Evolutionary conservation across 148 eudicot genomes (phyloP), one percentile per base, ranked within the genome.

Genomic region (Euryodendron excelsum): DNA sequence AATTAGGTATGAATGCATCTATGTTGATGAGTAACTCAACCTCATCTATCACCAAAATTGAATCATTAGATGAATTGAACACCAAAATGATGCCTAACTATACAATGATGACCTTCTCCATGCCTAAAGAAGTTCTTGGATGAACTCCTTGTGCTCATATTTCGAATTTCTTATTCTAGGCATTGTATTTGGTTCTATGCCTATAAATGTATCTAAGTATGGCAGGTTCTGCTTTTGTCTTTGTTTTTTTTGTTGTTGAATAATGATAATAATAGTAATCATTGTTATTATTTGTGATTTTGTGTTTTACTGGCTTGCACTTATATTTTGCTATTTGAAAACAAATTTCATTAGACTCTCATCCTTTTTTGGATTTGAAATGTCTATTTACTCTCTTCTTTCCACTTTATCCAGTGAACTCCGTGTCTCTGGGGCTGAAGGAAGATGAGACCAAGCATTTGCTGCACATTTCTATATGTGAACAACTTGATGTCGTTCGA

Each of bases 391-490:
- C 5, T 58, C 58, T 21, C 28, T 23, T 74, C 34, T 65, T 53
- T 74, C 39, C 56, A n/a, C 2, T 21, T 31, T 68, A 23, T 74
- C 47, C 78, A 80, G 82, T 66, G 56, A 80, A 74, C 78, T 67
- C 45, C 21, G 47, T 41, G 20, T 8, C 53, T 81, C 78, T 81
- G 82, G 91, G 82, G 77, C 67, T 45, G 41, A 80, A 72, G 58
- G 97, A 93, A 83, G 94, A 91, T 65, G 93, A 88, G 85, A 25
- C 83, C n/a, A 91, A 90, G 80, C 99, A 87, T 82, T 65, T 96
- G 82, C 80, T 95, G 48, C 97, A 93, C 83, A 86, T 91, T 70
- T 65, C 90, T 85, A 80, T 81, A 14, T 13, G 58, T 62, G 80
- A 74, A 55, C 88, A 81, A 34, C 87, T 90, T 79, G 94, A 91